Conservation (phyloP, 441 rosid genomes). For the Erysimum cheiri region DNA sequence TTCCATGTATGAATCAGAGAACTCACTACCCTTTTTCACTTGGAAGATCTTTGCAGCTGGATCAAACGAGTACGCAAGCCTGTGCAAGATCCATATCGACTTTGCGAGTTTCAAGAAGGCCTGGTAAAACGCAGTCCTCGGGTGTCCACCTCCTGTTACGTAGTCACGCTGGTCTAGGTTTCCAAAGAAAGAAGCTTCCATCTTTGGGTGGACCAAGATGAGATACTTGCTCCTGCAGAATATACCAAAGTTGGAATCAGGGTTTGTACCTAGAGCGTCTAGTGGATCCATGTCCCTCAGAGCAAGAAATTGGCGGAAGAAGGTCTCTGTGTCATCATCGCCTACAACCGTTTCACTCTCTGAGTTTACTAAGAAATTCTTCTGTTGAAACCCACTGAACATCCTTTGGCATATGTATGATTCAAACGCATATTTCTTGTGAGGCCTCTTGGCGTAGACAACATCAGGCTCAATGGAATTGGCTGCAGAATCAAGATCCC, state of each 20-base stretch:
- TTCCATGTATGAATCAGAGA: constrained; percentile 89
- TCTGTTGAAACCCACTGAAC: constrained; percentile 89
- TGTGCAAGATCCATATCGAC: constrained; percentile 87
- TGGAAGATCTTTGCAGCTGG: constrained; percentile 81
- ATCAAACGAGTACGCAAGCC: constrained; percentile 85
- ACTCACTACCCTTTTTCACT: constrained; percentile 80
- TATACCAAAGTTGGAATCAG: constrained; percentile 78
- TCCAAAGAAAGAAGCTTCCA: constrained; percentile 98
- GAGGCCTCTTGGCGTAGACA: constrained; percentile 87
- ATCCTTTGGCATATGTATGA: constrained; percentile 93
- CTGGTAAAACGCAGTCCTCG: constrained; percentile 94
- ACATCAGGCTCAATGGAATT: constrained; percentile 85
- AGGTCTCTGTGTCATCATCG: constrained; percentile 63
- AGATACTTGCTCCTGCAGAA: constrained; percentile 84
- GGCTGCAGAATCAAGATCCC: constrained; percentile 99
- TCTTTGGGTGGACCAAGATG: constrained; percentile 84
- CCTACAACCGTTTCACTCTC: constrained; percentile 43
- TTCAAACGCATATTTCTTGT: constrained; percentile 94
- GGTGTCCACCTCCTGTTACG: constrained; percentile 83
- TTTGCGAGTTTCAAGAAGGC: constrained; percentile 86
- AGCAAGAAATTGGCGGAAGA: constrained; percentile 81
- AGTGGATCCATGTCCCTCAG: constrained; percentile 83
- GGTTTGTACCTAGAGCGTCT: constrained; percentile 77
- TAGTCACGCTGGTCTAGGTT: constrained; percentile 85
- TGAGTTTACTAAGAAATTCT: constrained; percentile 59